Evolutionary conservation across 2,329 filamentous ascomycete genomes (phyloP), one percentile per base, ranked within the genome.

Genomic region (Trichoderma koningiopsis): DNA sequence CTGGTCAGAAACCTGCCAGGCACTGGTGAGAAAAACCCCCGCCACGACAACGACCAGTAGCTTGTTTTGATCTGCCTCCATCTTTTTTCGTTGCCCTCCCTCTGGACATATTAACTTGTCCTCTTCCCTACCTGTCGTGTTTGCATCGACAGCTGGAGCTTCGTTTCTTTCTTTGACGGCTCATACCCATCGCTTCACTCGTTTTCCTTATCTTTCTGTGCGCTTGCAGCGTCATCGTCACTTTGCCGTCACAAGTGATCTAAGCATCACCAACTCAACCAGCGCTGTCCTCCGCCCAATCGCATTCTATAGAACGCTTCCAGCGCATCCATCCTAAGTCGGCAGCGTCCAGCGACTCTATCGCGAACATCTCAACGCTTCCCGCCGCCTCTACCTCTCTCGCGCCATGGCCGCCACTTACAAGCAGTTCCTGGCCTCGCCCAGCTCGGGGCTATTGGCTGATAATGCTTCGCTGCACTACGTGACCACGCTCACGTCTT

Each of bases 401-500:
- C 29, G 73, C 74, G 75, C 74, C 75, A 83, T 83, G 81, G 79
- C 82, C 72, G 77, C 81, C 74, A 77, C 85, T 71, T 95, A 95
- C 83, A 87, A 89, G 84, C 87, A 88, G 82, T 94, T 94, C 79
- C 85, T 94, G 68, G 85, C 87, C 76, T 84, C 88, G 72, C 91
- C 91, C 72, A 89, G 83, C 80, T 82, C 88, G 68, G 86, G 88
- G 68, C 82, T 87, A 68, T 83, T 95, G 75, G 85, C 89, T 43
- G 81, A 86, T 66, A 85, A 90, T 79, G 90, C 91, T 70, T 87
- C 91, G 56, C 83, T 94, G 74, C 89, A 95, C 84, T 99, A 98
- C 84, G 91, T 98, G 79, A 93, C 94, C 68, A 97, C 95, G 8
- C 91, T 94, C 14, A 93, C 90, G 40, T 88, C 88, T 72, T 84